Base-by-base conservation (phyloP, 2,329 filamentous ascomycete genomes). In the Fusarium sacchari region DNA sequence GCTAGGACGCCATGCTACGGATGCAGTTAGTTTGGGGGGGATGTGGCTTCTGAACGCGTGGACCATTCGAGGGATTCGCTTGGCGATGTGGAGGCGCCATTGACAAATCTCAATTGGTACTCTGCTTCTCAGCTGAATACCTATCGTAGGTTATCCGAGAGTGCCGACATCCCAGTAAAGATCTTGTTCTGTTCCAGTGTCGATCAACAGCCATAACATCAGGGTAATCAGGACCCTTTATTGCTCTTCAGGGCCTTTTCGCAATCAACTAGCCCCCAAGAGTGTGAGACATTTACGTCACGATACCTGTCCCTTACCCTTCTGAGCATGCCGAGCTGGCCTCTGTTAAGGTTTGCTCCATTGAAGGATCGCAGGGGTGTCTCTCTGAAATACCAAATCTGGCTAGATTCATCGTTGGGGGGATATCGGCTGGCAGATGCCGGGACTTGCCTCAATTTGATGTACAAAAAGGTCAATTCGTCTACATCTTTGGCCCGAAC, bases 21-120 rank as follows among this genome's bases (percentile, higher is more conserved):
- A 67, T 67, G 11, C 4, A 67, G 62, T 47, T 71, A 67, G 67
- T 20, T 36, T 24, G 14, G 47, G 20, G 20, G 42, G 47, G 12
- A 24, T 22, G 43, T 44, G 22, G 26, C 32, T 30, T 44, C n/a
- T 39, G 12, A 40, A 20, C 26, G n/a, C 46, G 32, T 22, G 46
- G 39, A 62, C 39, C 22, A 12, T 5, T 4, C 13, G 22, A 37
- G 22, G 26, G 34, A 39, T 26, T 40, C 36, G 34, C 26, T 36
- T 60, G 37, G 11, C 20, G 28, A 46, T n/a, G 34, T 49, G 42
- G 55, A 60, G 17, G 60, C 49, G 52, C 26, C 26, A 36, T 36
- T 58, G 55, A 47, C 55, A 47, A 58, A 36, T 50, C 42, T 24
- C 32, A 49, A 50, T 20, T 50, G 20, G 15, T 24, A 49, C 43